phyloP scores from a whole-genome alignment of 495 filamentous ascomycete genomes.

The Penicillium taxi region DNA sequence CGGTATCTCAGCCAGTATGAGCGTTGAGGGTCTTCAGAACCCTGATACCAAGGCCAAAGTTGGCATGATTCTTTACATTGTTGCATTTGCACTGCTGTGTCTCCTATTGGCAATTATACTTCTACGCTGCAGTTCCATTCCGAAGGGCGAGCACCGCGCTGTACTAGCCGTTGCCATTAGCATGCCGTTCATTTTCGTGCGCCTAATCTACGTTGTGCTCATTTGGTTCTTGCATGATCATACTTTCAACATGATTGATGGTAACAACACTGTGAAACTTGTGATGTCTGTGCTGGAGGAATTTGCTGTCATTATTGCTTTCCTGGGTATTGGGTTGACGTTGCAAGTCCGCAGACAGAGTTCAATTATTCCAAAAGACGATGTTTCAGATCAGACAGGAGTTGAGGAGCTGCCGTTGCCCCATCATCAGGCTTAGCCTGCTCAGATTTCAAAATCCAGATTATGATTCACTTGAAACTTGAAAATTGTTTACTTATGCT shows the following conservation, averaged over 20 bases:
- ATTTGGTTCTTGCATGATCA: constrained; percentile 24
- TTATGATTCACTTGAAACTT: too few relatives aligned
- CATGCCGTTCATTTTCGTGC: constrained; percentile 33
- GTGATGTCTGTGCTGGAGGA: constrained; percentile 36
- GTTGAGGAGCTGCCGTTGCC: too few relatives aligned
- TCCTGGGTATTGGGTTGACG: constrained; percentile 29
- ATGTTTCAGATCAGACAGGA: too few relatives aligned
- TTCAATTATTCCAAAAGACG: too few relatives aligned
- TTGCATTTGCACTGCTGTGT: constrained; percentile 17
- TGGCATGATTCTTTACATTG: constrained; percentile 22
- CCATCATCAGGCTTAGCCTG: too few relatives aligned
- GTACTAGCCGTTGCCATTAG: constrained; percentile 28
- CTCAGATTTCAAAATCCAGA: too few relatives aligned
- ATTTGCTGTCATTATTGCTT: constrained; percentile 25
- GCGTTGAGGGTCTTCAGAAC: constrained; percentile 7
- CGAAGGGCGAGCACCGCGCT: constrained; percentile 27
- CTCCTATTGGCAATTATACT: constrained; percentile 16
- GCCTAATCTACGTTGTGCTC: constrained; percentile 30
- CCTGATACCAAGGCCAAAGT: constrained; percentile 17
- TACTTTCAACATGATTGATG: constrained; percentile 27
- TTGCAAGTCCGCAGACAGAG: constrained; percentile 14
- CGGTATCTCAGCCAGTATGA: constrained; percentile 18
- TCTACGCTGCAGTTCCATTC: constrained; percentile 7
- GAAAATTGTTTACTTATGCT: too few relatives aligned
- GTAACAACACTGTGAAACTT: constrained; percentile 27